phyloP scores from a whole-genome alignment of 495 filamentous ascomycete species.

The Neurospora sp. region DNA sequence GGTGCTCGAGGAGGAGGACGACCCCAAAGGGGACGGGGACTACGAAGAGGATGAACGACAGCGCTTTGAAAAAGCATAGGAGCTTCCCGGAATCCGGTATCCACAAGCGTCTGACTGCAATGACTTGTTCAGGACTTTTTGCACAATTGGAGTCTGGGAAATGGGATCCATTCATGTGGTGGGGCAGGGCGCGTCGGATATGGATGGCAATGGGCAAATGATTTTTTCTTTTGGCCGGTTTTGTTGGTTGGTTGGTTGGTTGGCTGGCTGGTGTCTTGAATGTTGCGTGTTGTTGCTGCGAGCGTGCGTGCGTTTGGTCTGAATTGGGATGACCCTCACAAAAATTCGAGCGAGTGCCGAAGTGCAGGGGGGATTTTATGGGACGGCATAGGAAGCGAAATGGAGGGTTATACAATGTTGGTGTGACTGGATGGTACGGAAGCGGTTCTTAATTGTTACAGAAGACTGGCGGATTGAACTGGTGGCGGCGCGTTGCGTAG shows the following conservation, averaged over 20 bases:
- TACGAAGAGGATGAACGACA: background rate
- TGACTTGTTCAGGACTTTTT: slow-evolving; percentile 1
- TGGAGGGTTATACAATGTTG: background rate
- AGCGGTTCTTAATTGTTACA: background rate
- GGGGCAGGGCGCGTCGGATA: background rate
- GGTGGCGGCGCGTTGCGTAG: background rate
- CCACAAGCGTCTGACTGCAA: background rate
- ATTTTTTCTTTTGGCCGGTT: slow-evolving; percentile 4
- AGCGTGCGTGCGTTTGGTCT: background rate
- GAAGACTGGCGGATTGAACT: background rate
- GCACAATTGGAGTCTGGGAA: slow-evolving; percentile 6
- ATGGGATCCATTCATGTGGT: background rate
- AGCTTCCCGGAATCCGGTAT: background rate
- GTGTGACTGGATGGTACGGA: background rate
- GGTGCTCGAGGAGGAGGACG: background rate
- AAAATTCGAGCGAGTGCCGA: background rate
- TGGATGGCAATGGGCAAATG: background rate
- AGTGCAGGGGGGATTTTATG: background rate
- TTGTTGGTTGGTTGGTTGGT: slow-evolving; percentile 1
- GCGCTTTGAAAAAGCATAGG: background rate
- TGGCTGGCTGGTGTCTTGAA: background rate
- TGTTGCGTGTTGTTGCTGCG: slow-evolving; percentile 3
- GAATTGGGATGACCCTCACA: background rate
- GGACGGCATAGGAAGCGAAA: background rate
- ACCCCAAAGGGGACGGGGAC: background rate